Base-by-base conservation (phyloP, 495 filamentous ascomycete genomes). In the Aspergillus ellipticus region DNA sequence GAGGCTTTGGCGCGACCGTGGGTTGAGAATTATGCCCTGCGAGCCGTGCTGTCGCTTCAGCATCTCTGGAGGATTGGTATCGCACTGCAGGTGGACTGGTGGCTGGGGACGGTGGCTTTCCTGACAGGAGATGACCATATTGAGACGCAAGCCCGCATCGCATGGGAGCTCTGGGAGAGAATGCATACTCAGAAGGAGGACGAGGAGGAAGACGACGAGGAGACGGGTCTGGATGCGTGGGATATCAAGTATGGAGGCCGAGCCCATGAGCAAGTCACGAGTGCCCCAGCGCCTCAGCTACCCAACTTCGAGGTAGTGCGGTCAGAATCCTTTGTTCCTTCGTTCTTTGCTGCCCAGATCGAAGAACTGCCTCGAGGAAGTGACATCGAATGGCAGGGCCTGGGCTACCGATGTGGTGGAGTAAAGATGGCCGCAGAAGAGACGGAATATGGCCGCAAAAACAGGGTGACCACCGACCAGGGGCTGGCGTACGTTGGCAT, bases 21-120 rank as follows among this genome's bases (percentile, higher is more conserved):
- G 65, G 63, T 70, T 10, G 54, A 63, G 8, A 62, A 55, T 49
- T 83, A 73, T 60, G 57, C 60, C 48, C 49, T 71, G 46, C 80
- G 86, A 47, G 75, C 81, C 20, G 78, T 79, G 6, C 71, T 98
- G 6, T 78, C 90, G 2, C 72, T 97, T 20, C 94, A 99, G 71
- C 93, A 99, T 73, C 78, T 97, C 24, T 94, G 85, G 84, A 80
- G 95, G 7, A 88, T 99, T 42, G 92, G 88, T 1, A 69, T 73
- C 24, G 85, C 83, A 10, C 86, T 85, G 77, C 72, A 82, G 29
- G 89, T 94, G 10, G 71, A 79, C 26, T 89, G 85, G 81, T 91
- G 88, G 86, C 73, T 79, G 0, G 83, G 83, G 17, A 88, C 77
- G 0, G 79, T 96, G 57, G 90, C 85, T 2, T 97, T 87, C 64